A percentile compares a stretch with the other conserved stretches of the same genome.
Conservation (phyloP, 2,329 filamentous ascomycete genomes). For the Cladosporium sp. region DNA sequence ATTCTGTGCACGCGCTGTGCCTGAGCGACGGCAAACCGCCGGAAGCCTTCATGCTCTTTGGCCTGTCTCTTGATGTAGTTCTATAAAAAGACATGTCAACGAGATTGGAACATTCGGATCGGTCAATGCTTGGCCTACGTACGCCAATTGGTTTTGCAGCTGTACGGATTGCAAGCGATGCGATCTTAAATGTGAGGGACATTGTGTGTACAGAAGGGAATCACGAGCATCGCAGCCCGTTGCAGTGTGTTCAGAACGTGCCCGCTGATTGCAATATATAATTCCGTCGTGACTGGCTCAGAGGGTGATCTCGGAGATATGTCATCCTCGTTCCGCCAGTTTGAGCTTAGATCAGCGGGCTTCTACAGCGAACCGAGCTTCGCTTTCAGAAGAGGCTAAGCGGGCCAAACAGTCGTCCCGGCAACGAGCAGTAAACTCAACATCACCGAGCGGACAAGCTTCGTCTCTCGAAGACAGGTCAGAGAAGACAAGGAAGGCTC, state of each 20-base stretch:
- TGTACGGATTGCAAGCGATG: constrained; percentile 60
- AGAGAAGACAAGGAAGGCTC: constrained; percentile 11
- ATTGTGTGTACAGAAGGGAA: constrained; percentile 34
- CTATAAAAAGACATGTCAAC: constrained; percentile 35
- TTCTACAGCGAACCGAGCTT: no score
- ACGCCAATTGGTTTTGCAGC: constrained; percentile 66
- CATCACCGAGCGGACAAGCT: not conserved
- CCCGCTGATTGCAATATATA: not conserved
- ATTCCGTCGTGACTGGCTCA: not conserved
- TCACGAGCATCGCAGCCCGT: constrained; percentile 12
- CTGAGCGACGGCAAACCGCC: constrained; percentile 56
- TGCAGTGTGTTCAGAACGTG: constrained; percentile 14
- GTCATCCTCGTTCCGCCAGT: not conserved
- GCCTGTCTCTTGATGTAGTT: constrained; percentile 65
- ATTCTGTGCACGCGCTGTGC: constrained; percentile 62
- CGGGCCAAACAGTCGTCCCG: not conserved
- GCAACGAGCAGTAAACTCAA: constrained; percentile 9
- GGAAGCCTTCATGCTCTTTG: constrained; percentile 64
- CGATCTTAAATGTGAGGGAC: constrained; percentile 64
- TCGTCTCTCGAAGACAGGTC: not conserved
- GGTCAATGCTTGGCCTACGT: constrained; percentile 26
- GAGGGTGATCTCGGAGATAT: not conserved
- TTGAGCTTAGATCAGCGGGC: not conserved
- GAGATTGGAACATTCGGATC: constrained; percentile 8
- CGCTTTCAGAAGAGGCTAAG: no score